Percentiles rank a stretch among this genome's conserved stretches.
Conservation (phyloP, 257 asterid genomes). For the Anisodus acutangulus region DNA sequence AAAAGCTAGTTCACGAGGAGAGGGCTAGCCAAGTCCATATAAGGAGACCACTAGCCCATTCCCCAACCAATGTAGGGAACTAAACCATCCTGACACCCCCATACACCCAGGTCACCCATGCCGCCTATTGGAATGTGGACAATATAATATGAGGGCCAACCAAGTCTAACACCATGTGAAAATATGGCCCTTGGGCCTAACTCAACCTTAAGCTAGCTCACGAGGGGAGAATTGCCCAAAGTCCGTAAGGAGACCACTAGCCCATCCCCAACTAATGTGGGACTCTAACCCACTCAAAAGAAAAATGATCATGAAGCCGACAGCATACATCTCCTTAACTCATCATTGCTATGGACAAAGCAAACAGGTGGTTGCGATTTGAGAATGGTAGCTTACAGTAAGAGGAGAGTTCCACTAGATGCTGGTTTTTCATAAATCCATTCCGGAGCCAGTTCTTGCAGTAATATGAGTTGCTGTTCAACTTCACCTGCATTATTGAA, state of each 20-base stretch:
- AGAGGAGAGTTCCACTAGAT: constrained; percentile 61
- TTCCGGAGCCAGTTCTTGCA: constrained; percentile 82
- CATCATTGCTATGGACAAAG: not conserved
- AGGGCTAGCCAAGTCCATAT: not conserved
- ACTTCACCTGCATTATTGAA: constrained; percentile 60
- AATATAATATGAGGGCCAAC: not conserved
- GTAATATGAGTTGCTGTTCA: constrained; percentile 73
- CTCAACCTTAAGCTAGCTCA: not conserved
- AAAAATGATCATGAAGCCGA: not conserved
- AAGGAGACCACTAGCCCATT: not conserved
- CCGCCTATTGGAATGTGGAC: not conserved
- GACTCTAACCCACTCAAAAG: not conserved
- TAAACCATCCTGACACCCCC: not conserved
- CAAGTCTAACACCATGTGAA: not conserved
- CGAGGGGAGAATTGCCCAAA: not conserved
- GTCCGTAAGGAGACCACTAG: not conserved
- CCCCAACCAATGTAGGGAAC: not conserved
- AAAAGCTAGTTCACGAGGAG: not conserved
- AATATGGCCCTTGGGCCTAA: not conserved
- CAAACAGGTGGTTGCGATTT: not conserved
- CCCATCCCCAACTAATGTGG: not conserved
- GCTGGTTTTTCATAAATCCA: constrained; percentile 72
- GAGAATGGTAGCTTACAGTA: constrained; percentile 50
- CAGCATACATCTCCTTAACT: not conserved
- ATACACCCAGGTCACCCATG: not conserved